Evolutionary conservation across 2,329 filamentous ascomycete genomes (phyloP), one percentile per base, ranked within the genome.

Genomic region (Talaromyces islandicus): DNA sequence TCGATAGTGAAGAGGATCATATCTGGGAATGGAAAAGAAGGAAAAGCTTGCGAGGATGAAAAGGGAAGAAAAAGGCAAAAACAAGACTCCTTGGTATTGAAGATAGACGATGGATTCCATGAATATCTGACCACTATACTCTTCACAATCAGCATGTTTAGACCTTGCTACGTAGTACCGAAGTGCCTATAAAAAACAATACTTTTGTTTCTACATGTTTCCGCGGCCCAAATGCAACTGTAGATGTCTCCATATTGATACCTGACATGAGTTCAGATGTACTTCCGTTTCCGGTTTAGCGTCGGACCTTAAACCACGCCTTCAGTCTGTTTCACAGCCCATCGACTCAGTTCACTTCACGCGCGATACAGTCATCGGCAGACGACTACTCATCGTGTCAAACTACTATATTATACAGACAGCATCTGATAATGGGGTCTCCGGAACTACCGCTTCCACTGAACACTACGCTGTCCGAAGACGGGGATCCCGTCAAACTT

Each of bases 401-500:
- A 52, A 52, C 25, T 21, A n/a, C 14, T 14, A 52, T 52, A 29
- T 19, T 21, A 5, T 12, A 29, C 11, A n/a, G 10, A 29, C 5
- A 21, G 1, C 7, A 52, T 17, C n/a, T 11, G 11, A 29, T n/a
- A 29, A 29, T 52, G 48, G 19, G 19, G 4, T 17, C 27, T 11
- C 21, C 21, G 19, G 14, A 52, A 14, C 12, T 52, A 17, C 17
- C 25, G 24, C 5, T 52, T 52, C 27, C 7, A 29, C 48, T 21
- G 17, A 52, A 52, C 48, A 19, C 14, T 17, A 29, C 48, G 24
- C 24, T 29, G 24, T 52, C 48, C 14, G 48, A 60, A 43, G 35
- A 54, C 35, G 59, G 53, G 27, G 59, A 60, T 24, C 59, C 59
- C 35, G 50, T 60, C 54, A 60, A 54, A 35, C 50, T 57, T 17